Conservation (phyloP, 75 land plant genomes). For the Sequoiadendron giganteum region DNA sequence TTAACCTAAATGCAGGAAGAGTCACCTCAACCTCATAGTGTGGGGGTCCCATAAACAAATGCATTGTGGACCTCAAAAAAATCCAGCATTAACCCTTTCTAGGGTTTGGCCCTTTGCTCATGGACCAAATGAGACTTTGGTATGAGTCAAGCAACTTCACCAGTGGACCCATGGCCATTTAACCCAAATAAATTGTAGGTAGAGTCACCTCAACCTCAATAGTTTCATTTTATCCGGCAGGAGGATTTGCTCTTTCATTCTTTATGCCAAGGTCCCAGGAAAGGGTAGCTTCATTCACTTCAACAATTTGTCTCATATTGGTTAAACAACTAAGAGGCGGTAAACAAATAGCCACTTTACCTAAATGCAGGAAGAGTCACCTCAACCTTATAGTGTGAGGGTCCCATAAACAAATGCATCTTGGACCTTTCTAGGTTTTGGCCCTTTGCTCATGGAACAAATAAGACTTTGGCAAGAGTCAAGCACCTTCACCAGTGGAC, state of each 20-base stretch:
- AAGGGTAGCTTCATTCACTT: neutral
- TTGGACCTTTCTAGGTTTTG: neutral
- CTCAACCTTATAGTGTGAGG: too few relatives aligned
- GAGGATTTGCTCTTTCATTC: neutral
- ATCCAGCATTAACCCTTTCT: neutral
- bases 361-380: too few relatives aligned
- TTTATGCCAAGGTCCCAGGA: neutral
- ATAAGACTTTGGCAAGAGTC: neutral
- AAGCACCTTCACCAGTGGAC: neutral
- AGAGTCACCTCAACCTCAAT: neutral
- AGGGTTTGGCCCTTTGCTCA: neutral
- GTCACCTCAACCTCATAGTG: too few relatives aligned
- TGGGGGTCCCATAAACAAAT: too few relatives aligned
- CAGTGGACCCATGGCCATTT: neutral
- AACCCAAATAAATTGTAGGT: neutral
- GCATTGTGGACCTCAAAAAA: neutral
- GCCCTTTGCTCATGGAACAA: neutral
- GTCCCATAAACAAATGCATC: too few relatives aligned
- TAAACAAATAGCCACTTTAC: too few relatives aligned
- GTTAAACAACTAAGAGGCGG: neutral
- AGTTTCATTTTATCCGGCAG: neutral
- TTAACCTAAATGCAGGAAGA: too few relatives aligned
- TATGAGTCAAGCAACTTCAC: neutral
- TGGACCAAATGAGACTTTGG: neutral
- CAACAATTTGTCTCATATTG: neutral